phyloP scores from a whole-genome alignment of 345 rosid species.

The Schrenkiella parvula region DNA sequence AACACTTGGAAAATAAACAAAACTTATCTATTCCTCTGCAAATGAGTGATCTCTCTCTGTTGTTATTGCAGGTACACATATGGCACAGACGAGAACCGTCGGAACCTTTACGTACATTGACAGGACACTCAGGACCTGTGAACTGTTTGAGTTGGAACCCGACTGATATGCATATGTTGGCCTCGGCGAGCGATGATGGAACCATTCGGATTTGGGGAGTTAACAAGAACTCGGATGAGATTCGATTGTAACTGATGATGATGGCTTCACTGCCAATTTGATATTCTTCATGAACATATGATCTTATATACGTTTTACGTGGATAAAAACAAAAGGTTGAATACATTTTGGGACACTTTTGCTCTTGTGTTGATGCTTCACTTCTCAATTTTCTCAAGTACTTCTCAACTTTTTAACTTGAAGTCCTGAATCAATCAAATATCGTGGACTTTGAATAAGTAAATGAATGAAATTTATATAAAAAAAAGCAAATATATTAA shows the following conservation, averaged over 20 bases:
- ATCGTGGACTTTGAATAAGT: no score
- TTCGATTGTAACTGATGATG: neutral
- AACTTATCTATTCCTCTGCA: neutral
- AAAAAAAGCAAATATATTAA: no score
- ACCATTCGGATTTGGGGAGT: conserved; percentile 66
- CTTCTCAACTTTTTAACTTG: no score
- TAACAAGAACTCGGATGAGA: conserved; percentile 8
- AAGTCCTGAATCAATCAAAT: no score
- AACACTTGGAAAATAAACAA: no score
- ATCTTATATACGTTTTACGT: no score
- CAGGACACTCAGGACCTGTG: conserved; percentile 55
- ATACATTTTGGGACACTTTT: no score
- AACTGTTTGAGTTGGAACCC: conserved; percentile 67
- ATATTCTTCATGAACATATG: no score
- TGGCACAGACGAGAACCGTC: conserved; percentile 36
- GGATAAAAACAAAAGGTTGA: no score
- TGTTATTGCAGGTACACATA: conserved; percentile 45
- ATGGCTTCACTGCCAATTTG: neutral
- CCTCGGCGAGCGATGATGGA: conserved; percentile 60
- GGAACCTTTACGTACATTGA: conserved; percentile 27
- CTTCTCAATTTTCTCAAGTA: no score
- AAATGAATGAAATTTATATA: no score
- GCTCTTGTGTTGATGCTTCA: no score
- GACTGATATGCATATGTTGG: conserved; percentile 47
- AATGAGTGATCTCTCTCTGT: conserved; percentile 12